These are phyloP conservation scores for Colletotrichum spinosum DNA, from an alignment of 2,329 filamentous ascomycete species.

Conservation along the genomic window DNA sequence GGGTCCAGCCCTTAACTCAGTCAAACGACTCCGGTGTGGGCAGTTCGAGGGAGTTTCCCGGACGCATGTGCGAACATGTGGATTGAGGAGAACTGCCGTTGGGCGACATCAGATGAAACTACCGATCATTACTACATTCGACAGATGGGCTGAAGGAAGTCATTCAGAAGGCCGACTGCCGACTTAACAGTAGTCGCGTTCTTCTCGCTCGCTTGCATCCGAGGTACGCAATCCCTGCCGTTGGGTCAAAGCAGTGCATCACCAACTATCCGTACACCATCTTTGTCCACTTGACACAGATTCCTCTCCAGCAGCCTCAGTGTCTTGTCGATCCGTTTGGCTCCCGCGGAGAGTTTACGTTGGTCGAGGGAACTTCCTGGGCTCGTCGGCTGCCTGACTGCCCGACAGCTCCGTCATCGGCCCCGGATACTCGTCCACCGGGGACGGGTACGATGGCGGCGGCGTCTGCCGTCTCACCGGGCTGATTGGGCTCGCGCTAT, in stretches of 20 bases:
- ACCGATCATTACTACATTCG: not conserved
- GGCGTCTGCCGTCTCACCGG: conserved; percentile 21
- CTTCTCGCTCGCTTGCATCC: not conserved
- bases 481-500: conserved; percentile 26
- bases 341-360: conserved; percentile 13
- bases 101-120: conserved; percentile 1
- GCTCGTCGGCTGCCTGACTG: conserved; percentile 3
- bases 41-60: not conserved
- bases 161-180: not conserved
- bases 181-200: not conserved
- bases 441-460: conserved; percentile 28
- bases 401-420: conserved; percentile 27
- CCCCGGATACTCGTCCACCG: conserved; percentile 11
- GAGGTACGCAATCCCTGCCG: not conserved
- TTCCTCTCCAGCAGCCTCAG: not conserved
- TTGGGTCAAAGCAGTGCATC: not conserved
- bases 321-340: conserved; percentile 1
- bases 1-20: too few relatives aligned
- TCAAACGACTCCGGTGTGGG: not conserved
- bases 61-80: not conserved
- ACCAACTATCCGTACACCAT: not conserved
- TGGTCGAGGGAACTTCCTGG: conserved; percentile 27
- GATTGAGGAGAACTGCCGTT: not conserved
- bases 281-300: not conserved
- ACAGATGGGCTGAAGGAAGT: too few relatives aligned